Evolutionary conservation across 1,139 yeast species (phyloP), one percentile per base, ranked within the genome.

Genomic region (Arxiozyma slooffiae): DNA sequence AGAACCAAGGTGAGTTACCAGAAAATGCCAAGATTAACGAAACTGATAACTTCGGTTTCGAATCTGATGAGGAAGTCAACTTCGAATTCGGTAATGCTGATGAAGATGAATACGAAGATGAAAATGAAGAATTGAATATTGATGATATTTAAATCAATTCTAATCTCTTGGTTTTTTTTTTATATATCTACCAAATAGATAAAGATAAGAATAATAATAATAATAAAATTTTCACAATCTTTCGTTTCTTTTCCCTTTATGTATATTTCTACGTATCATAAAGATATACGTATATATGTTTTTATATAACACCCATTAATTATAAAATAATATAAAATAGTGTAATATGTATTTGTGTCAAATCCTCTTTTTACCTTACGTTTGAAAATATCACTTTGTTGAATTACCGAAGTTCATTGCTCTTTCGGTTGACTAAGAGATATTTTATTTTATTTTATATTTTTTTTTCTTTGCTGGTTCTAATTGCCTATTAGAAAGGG

Each of bases 11-110:
- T 61, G 99, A 94, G 73, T 79, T 94, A 65, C 98, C 97, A 53
- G 95, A 92, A 71, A 79, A 82, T 60, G 97, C 98, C 57, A 87
- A 89, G 76, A 94, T 94, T 71, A 90, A 92, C 73, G 98, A 94
- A 76, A 88, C 96, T 58, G 97, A 92, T 70, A 89, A 96, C 57
- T 90, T 89, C 67, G 97, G 96, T 67, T 94, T 84, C 67, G 97
- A 89, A 61, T 95, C 90, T 50, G 98, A 90, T 57, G 97, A 90
- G 61, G 98, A 92, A 64, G 95, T 90, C 70, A 92, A 92, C 80
- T 90, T 94, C 72, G 98, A 94, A 74, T 94, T 94, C 72, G 98
- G 97, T 70, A 92, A 86, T 66, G 97, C 89, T 58, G 94, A 88
- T 55, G 88, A 80, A 54, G 84, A 77, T 50, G 90, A 80, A 17